Evolutionary conservation across 805 yeast genomes (phyloP).

Genomic region (Pichia scutulata): DNA sequence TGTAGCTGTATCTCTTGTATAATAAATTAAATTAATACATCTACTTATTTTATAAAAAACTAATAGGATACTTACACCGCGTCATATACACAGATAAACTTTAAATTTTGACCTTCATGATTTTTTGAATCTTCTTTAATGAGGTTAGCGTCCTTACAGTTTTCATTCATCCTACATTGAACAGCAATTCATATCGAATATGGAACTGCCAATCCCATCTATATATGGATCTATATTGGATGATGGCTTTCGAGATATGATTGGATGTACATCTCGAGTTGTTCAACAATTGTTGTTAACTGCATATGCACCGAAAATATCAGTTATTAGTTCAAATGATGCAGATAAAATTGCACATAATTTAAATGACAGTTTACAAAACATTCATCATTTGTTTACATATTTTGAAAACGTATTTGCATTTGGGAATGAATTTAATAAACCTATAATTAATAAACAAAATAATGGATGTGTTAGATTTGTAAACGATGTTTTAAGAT

Average conservation of each 20-base stretch:
- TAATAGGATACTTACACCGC: not conserved
- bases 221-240: constrained; percentile 1
- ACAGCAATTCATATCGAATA: not conserved
- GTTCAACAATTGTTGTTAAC: constrained; percentile 24
- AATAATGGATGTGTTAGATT: constrained; percentile 8
- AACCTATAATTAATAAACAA: not conserved
- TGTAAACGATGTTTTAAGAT: constrained; percentile 6
- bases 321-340: constrained; percentile 21
- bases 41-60: too few species aligned
- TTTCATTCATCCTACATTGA: not conserved
- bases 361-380: constrained; percentile 10
- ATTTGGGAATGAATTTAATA: constrained; percentile 1
- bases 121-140: not conserved
- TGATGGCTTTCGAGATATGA: constrained; percentile 12
- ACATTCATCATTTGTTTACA: constrained; percentile 14
- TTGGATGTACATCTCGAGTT: constrained; percentile 24
- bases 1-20: not conserved
- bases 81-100: not conserved
- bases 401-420: constrained; percentile 19
- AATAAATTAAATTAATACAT: not conserved
- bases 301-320: constrained; percentile 27
- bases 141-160: too few species aligned
- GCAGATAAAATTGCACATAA: constrained; percentile 18
- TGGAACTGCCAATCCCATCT: constrained; percentile 5
- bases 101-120: not conserved